A percentile compares a stretch with the other conserved stretches of the same genome.
Conservation (phyloP, 345 rosid species). For the Populus alba region DNA sequence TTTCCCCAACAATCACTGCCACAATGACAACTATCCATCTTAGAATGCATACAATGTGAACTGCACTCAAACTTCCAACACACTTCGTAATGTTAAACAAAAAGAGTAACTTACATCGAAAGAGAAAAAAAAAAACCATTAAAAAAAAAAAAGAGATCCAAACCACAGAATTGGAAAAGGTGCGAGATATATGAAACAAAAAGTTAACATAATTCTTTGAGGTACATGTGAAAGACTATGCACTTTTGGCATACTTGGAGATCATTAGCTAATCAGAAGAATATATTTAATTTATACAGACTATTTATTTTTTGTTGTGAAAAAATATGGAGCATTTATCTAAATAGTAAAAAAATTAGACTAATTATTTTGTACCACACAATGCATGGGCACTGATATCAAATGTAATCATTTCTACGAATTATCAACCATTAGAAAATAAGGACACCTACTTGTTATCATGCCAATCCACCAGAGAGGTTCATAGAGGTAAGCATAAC, state of each 20-base stretch:
- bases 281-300: neutral
- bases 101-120: neutral
- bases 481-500: constrained; percentile 26
- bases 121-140: neutral
- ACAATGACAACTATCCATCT: constrained; percentile 13
- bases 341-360: neutral
- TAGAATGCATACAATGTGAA: constrained; percentile 10
- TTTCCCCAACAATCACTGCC: constrained; percentile 30
- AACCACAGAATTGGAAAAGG: neutral
- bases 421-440: neutral
- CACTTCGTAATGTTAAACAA: neutral
- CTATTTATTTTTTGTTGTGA: neutral
- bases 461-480: constrained; percentile 31
- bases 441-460: constrained; percentile 18
- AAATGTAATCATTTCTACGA: neutral
- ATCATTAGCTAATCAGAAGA: neutral
- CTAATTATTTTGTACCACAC: neutral
- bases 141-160: constrained; percentile 1
- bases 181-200: neutral
- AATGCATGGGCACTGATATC: neutral
- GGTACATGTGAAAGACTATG: neutral
- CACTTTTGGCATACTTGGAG: neutral
- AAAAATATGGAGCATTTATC: neutral
- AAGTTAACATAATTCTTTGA: neutral
- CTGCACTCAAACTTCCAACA: neutral